Percentiles rank a stretch among this genome's conserved stretches.
Evolutionary conservation across 768 basidiomycete species (phyloP).

Genomic region (Suillus variegatus): DNA sequence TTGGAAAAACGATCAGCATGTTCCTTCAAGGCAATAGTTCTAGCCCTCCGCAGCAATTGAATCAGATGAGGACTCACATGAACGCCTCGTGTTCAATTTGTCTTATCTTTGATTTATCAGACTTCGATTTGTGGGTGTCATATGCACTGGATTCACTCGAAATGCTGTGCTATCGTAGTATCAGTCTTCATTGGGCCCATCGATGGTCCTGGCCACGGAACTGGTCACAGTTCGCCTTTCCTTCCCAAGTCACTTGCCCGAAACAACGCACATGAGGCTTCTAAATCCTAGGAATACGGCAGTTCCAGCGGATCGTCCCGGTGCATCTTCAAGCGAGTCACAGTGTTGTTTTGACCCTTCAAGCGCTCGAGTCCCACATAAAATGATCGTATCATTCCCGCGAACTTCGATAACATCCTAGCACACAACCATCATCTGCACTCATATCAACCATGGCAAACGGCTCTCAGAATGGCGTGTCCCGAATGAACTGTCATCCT

Average conservation of each 20-base stretch:
- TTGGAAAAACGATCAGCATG: not conserved
- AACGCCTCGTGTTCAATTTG: not conserved
- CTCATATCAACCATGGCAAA: not conserved
- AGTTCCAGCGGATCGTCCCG: not conserved
- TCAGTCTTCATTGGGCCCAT: not conserved
- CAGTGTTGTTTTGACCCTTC: too few relatives aligned
- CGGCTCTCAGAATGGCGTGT: not conserved
- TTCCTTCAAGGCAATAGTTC: not conserved
- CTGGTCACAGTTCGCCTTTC: not conserved
- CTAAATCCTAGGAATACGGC: not conserved
- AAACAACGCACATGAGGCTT: not conserved
- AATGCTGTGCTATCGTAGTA: not conserved
- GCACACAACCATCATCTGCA: not conserved
- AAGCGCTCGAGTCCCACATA: not conserved
- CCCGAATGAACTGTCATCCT: not conserved
- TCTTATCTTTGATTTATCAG: not conserved
- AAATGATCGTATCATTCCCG: not conserved
- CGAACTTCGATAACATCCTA: not conserved
- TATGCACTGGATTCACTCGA: not conserved
- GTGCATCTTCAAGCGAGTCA: not conserved
- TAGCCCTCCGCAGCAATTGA: not conserved
- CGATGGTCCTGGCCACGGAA: not conserved
- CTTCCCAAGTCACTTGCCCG: not conserved
- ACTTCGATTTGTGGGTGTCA: not conserved
- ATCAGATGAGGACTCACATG: not conserved